Evolutionary conservation across 257 asterid genomes (phyloP).

Genomic region (Penstemon eatonii): DNA sequence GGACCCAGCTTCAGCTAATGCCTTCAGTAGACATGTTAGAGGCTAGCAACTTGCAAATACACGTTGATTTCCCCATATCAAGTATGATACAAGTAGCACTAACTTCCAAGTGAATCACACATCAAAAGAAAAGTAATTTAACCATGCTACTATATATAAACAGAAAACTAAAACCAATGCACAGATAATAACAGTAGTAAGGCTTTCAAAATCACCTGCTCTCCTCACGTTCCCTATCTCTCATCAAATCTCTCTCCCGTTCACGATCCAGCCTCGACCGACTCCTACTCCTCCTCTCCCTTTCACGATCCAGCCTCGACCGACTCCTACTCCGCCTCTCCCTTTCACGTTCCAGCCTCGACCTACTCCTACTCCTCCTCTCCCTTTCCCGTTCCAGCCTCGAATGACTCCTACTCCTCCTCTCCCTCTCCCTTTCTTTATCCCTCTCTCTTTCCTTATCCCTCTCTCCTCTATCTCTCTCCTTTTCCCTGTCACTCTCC

Average conservation of each 20-base stretch:
- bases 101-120: slow-evolving; percentile 16
- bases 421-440: slow-evolving; percentile 43
- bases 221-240: slow-evolving; percentile 80
- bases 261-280: slow-evolving; percentile 63
- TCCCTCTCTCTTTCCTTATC: slow-evolving; percentile 28
- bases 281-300: slow-evolving; percentile 76
- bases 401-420: slow-evolving; percentile 17
- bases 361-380: slow-evolving; percentile 19
- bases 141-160: not conserved
- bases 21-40: not conserved
- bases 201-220: slow-evolving; percentile 65
- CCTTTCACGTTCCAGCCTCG: slow-evolving; percentile 14
- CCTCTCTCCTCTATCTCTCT: slow-evolving; percentile 36
- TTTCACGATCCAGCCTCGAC: slow-evolving; percentile 31
- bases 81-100: not conserved
- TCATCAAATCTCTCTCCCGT: slow-evolving; percentile 57
- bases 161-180: not conserved
- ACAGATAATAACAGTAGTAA: not conserved
- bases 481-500: slow-evolving; percentile 38
- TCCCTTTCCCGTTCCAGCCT: slow-evolving; percentile 27
- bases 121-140: not conserved
- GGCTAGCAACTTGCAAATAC: not conserved
- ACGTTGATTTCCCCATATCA: not conserved
- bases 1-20: not conserved
- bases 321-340: slow-evolving; percentile 25